A percentile compares a stretch with the other conserved stretches of the same genome.
phyloP scores from a whole-genome alignment of 2,329 filamentous ascomycete genomes.

The Penicillium sp. region DNA sequence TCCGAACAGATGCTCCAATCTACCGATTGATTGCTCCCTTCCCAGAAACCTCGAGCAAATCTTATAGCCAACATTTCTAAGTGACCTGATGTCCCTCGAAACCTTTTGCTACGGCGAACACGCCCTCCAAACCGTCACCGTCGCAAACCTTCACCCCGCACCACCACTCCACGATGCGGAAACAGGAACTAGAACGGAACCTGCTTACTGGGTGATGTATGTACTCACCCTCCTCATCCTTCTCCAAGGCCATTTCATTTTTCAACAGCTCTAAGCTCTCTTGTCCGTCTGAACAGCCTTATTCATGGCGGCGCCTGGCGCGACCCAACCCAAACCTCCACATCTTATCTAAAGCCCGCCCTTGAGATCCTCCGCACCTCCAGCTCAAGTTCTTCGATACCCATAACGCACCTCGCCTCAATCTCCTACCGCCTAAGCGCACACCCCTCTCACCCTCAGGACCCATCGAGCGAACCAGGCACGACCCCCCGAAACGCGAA shows the following conservation, averaged over 20 bases:
- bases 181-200: constrained; percentile 2
- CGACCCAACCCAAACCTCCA: constrained; percentile 47
- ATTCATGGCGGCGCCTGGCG: constrained; percentile 58
- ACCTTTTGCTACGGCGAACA: constrained; percentile 35
- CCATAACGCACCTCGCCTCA: constrained; percentile 49
- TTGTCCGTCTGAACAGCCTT: constrained; percentile 35
- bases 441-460: constrained; percentile 47
- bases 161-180: constrained; percentile 4
- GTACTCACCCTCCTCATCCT: neutral
- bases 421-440: constrained; percentile 54
- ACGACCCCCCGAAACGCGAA: constrained; percentile 36
- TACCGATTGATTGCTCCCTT: neutral
- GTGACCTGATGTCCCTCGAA: constrained; percentile 17
- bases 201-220: constrained; percentile 49
- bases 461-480: constrained; percentile 31
- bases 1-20: neutral
- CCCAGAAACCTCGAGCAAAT: neutral
- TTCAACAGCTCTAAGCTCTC: neutral
- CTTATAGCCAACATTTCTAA: neutral
- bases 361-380: constrained; percentile 37
- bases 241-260: neutral
- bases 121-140: constrained; percentile 40
- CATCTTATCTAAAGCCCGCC: constrained; percentile 41
- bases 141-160: constrained; percentile 30
- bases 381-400: constrained; percentile 12